Percentiles rank a stretch among this genome's conserved stretches.
Conservation (phyloP, 176 grass and related monocot genomes). For the Microstegium vimineum region DNA sequence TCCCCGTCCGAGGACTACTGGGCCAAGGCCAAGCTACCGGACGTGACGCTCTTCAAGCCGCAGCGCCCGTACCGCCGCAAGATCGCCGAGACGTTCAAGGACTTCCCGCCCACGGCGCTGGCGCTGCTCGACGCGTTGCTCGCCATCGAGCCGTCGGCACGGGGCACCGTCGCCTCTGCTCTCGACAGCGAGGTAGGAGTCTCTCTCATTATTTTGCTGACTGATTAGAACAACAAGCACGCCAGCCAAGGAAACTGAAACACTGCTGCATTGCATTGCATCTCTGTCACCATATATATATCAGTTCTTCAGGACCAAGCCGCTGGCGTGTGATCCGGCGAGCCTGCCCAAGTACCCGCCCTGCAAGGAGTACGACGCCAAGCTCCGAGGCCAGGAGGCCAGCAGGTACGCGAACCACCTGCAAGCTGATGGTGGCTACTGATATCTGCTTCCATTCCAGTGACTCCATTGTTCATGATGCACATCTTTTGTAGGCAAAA, state of each 20-base stretch:
- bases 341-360: slow-evolving; percentile 71
- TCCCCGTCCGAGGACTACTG: slow-evolving; percentile 81
- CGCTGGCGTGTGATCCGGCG: slow-evolving; percentile 55
- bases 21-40: slow-evolving; percentile 56
- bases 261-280: no score
- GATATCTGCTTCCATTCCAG: no score
- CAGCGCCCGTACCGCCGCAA: slow-evolving; percentile 58
- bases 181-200: slow-evolving; percentile 55
- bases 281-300: no score
- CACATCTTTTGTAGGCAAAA: slow-evolving; percentile 62
- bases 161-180: slow-evolving; percentile 51
- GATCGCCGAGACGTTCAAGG: slow-evolving; percentile 62
- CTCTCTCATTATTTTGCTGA: no score
- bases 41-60: slow-evolving; percentile 77
- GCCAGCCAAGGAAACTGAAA: no score
- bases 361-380: slow-evolving; percentile 76
- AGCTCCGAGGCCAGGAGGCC: slow-evolving; percentile 51
- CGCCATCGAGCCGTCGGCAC: slow-evolving; percentile 47
- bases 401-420: slow-evolving; percentile 18
- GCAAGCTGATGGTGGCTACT: neutral
- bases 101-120: slow-evolving; percentile 52
- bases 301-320: slow-evolving; percentile 1
- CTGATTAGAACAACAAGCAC: no score
- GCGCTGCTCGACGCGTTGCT: slow-evolving; percentile 30
- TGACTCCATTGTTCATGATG: neutral